Evolutionary conservation across 345 rosid genomes (phyloP), one percentile per base, ranked within the genome.

Genomic region (Eucalyptus tenuipes): DNA sequence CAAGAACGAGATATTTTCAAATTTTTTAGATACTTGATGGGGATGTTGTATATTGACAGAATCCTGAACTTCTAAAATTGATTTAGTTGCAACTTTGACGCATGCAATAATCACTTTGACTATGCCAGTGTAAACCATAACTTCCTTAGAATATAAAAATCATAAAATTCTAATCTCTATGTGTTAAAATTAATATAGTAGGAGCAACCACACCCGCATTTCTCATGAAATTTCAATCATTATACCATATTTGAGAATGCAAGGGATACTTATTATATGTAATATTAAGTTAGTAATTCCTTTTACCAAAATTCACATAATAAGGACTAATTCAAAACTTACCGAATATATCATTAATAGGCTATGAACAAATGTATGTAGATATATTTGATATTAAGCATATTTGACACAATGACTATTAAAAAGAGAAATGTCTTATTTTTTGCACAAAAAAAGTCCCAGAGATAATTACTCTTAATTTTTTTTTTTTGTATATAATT

Each of bases 21-120:
- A 57, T 57, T 24, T 24, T 5, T 12, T 57, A 59, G 66, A 25
- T 25, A 59, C 31, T 59, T 25, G 29, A 49, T 49, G 0, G 50
- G 0, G 17, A 0, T 59, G 1, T 59, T 25, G 0, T 27, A 25
- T 12, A 5, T 59, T 27, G n/a, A 27, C 6, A 59, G 0, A 25
- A 11, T 59, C 7, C 29, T 13, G 0, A 49, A 59, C 29, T 59
- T 59, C n/a, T 27, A 11, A 10, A 25, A 57, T 57, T 11, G 14
- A 57, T 10, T 57, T 3, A 8, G 64, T 57, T 57, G 11, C 64
- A 2, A 5, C 13, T 7, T 59, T 27, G 66, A 25, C n/a, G 5
- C n/a, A 5, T 5, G 68, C 68, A 29, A 61, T 13, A 29, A 61
- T 61, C 6, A 31, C 20, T 66, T n/a, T 37, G 15, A 15, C 50